Percentiles rank a stretch among this genome's conserved stretches.
Evolutionary conservation across 352 stramenopile species (phyloP).

Genomic region (Globisporangium canariense): DNA sequence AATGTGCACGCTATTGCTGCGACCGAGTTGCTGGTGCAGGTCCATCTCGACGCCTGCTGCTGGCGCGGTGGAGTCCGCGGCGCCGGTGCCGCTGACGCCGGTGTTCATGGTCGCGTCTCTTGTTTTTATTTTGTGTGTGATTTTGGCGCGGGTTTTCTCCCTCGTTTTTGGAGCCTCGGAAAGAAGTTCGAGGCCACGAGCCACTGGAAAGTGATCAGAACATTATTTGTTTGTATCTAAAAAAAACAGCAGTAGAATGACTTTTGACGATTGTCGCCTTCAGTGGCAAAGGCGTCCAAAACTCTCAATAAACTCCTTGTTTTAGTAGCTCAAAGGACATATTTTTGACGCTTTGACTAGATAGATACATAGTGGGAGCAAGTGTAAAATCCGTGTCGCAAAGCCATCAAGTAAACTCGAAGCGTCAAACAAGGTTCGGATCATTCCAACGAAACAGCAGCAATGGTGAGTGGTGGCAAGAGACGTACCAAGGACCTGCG

Average conservation of each 20-base stretch:
- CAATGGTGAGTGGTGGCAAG: constrained; percentile 70
- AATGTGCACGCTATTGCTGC: constrained; percentile 3
- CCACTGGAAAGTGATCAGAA: neutral
- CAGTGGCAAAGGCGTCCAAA: neutral
- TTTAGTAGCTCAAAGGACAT: neutral
- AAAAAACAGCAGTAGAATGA: neutral
- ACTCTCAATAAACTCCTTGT: neutral
- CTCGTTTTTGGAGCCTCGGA: neutral
- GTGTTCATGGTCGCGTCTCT: neutral
- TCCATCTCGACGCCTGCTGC: neutral
- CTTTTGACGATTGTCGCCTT: neutral
- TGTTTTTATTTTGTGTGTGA: neutral
- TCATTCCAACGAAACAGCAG: neutral
- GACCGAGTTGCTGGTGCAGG: constrained; percentile 1
- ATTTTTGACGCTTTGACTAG: neutral
- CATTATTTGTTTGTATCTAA: neutral
- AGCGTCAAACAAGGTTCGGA: neutral
- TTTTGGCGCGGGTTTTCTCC: neutral
- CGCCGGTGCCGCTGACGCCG: neutral
- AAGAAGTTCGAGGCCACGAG: neutral
- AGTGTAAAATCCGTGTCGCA: no score
- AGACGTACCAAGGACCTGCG: constrained; percentile 33
- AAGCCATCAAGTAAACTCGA: neutral
- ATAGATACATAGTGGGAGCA: no score
- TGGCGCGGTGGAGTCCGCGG: neutral